These are phyloP conservation scores for Eucalyptus cladocalyx DNA, from an alignment of 345 rosid species.

Conservation along the genomic window DNA sequence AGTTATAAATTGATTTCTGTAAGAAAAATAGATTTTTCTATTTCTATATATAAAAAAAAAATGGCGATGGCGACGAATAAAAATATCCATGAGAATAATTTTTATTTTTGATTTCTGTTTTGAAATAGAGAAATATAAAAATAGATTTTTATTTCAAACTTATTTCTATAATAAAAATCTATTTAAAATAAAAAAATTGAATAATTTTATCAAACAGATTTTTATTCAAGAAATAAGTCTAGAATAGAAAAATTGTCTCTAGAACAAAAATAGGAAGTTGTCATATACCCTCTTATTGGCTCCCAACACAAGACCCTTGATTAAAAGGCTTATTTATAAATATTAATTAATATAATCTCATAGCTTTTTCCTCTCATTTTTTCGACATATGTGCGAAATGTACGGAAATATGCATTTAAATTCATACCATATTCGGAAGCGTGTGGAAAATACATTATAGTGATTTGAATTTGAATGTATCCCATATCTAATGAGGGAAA, in stretches of 20 bases:
- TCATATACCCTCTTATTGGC: too few species aligned
- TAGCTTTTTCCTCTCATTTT: background rate
- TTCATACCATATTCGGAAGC: too few species aligned
- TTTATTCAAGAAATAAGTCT: fast-evolving
- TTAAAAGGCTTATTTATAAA: background rate
- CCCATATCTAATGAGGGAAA: background rate
- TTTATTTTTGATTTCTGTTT: fast-evolving
- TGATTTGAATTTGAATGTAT: background rate
- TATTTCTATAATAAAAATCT: fast-evolving
- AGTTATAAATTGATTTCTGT: fast-evolving
- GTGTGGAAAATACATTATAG: background rate
- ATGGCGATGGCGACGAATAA: too few species aligned
- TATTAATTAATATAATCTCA: background rate
- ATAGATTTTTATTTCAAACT: fast-evolving
- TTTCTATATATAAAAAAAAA: too few species aligned
- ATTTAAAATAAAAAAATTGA: fast-evolving
- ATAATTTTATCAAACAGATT: too few species aligned
- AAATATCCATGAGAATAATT: too few species aligned
- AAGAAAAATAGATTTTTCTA: fast-evolving
- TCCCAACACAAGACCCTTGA: fast-evolving
- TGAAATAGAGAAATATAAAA: too few species aligned
- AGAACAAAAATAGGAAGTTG: fast-evolving
- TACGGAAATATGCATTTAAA: background rate
- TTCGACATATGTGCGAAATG: fast-evolving
- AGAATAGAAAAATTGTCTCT: fast-evolving